Evolutionary conservation across 805 yeast genomes (phyloP).

Genomic region (Yarrowia sp.): DNA sequence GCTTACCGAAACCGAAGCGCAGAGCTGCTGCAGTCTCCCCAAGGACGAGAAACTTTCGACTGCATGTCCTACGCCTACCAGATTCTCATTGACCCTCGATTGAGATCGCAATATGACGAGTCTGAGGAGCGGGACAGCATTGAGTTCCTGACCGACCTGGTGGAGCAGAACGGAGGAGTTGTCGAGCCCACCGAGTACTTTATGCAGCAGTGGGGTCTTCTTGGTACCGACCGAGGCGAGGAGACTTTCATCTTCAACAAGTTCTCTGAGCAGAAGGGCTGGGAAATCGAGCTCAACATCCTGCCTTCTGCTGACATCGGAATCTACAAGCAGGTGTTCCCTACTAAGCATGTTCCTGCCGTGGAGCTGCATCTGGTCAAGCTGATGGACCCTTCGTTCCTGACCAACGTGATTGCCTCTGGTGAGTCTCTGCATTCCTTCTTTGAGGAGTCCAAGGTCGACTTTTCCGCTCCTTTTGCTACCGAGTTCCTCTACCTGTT

Average conservation of each 20-base stretch:
- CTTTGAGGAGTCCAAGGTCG: slow-evolving; percentile 4
- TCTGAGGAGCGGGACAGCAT: slow-evolving; percentile 1
- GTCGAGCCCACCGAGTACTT: slow-evolving; percentile 16
- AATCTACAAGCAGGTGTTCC: slow-evolving; percentile 5
- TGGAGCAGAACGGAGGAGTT: slow-evolving; percentile 11
- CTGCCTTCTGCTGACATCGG: background rate
- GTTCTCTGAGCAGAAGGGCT: background rate
- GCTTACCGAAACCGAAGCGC: slow-evolving; percentile 14
- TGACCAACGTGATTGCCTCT: background rate
- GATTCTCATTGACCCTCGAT: background rate
- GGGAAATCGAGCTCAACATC: background rate
- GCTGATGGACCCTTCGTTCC: slow-evolving; percentile 6
- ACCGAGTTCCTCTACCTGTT: slow-evolving; percentile 10
- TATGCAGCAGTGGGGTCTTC: slow-evolving; percentile 18
- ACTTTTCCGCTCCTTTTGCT: background rate
- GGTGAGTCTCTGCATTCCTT: background rate
- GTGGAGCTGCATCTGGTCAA: background rate
- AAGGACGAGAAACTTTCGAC: slow-evolving; percentile 7
- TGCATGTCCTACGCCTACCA: slow-evolving; percentile 22
- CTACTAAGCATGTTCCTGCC: slow-evolving; percentile 9
- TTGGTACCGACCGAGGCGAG: background rate
- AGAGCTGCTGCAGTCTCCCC: slow-evolving; percentile 13
- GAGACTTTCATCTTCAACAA: slow-evolving; percentile 8
- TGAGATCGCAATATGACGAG: slow-evolving; percentile 13
- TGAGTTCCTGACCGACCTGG: slow-evolving; percentile 7